Evolutionary conservation across 2,329 filamentous ascomycete species (phyloP), one percentile per base, ranked within the genome.

Genomic region (Macrophomina pseudophaseolina): DNA sequence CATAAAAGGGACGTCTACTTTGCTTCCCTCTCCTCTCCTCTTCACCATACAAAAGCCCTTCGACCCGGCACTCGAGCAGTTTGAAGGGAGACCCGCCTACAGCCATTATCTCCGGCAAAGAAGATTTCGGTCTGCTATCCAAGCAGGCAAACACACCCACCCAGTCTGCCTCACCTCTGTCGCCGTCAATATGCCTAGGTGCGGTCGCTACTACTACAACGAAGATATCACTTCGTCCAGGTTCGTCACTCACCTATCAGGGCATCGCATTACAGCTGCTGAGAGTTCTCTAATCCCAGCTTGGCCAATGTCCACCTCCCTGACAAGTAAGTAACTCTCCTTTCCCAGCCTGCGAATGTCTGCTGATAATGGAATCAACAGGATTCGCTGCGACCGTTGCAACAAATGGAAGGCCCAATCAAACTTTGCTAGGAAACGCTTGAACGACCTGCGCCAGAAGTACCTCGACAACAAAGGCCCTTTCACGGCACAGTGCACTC

Each of bases 321-420:
- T 1, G 64, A 66, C 11, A 52, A 66, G 58, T 67, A 53, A 32
- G 66, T 23, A 23, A 23, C 23, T 23, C n/a, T 49, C 33, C 6
- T 3, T 7, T n/a, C 28, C 11, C 16, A 30, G 16, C 16, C 40
- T 11, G 14, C 12, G 5, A 3, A 40, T 6, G 8, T 5, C 5
- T 38, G 38, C 54, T 54, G 4, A 66, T 33, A 7, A 16, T 2
- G 8, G n/a, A 5, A 48, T 5, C 38, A 23, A n/a, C 12, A 84
- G 81, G 67, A 75, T 85, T 69, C 80, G 80, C 63, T 87, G 85
- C 72, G 73, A 73, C 14, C 77, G 78, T 9, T 86, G 85, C 74
- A 72, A 74, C 32, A 82, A 81, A 65, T 78, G 75, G 48, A 79
- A 79, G 32, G 70, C 68, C 11, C 72, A 75, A 7, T 68, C 63